Evolutionary conservation across 768 basidiomycete species (phyloP), one percentile per base, ranked within the genome.

Genomic region (Tylopilus vinaceipallidus): DNA sequence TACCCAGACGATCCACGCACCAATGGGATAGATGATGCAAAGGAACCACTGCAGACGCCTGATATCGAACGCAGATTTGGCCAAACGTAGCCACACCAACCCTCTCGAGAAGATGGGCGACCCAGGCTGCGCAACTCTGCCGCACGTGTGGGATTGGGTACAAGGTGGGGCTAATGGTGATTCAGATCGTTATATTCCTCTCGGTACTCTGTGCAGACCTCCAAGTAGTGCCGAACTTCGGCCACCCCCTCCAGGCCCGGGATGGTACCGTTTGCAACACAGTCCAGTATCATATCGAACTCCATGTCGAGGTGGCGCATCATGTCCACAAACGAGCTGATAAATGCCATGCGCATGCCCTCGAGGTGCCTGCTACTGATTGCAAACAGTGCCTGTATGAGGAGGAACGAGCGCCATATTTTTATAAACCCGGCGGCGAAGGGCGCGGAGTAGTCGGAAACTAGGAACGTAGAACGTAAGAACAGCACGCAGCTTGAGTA

Each of bases 21-120:
- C 49, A 54, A 22, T 20, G 48, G 45, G 33, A 55, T 5, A 4
- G 52, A 37, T 3, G 47, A 51, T 6, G 57, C 39, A 10, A 59
- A 55, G 10, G 53, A 33, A 17, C 52, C 57, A 24, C 56, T 58
- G 2, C 45, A 29, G 8, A 44, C 34, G 11, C 22, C 17, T 13
- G 17, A 27, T 23, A 58, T 36, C 1, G 52, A 54, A 27, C 27
- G 39, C 42, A 58, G 14, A 3, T 51, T 50, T 5, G 57, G 52
- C 49, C 57, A 58, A 30, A n/a, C 46, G 6, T 22, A 20, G 26
- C 48, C 35, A 26, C 57, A 54, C 56, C 52, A 58, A 16, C 50
- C 47, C 9, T 50, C 27, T 26, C 23, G 51, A 33, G 55, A 53
- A 23, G 55, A 49, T 14, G 50, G 50, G 6, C 45, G 50, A 17